Base-by-base conservation (phyloP, 2,329 filamentous ascomycete species). In the Macrophomina tecta region DNA sequence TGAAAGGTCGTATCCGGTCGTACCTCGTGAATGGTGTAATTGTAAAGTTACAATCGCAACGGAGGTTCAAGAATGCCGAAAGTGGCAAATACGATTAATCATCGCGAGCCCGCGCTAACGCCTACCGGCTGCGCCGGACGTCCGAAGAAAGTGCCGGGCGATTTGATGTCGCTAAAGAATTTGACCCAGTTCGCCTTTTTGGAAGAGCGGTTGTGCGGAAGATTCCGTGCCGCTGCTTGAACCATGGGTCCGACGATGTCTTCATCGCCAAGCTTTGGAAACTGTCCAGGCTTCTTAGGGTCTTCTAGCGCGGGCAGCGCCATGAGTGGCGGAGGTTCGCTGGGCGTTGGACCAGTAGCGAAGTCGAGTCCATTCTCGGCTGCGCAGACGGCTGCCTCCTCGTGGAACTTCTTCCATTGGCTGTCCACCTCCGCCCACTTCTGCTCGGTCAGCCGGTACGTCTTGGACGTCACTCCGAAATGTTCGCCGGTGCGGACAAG, bases 191-290 rank as follows among this genome's bases (percentile, higher is more conserved):
- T 74, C 63, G 76, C 76, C 70, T 79, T 79, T 32, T 73, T 74
- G 32, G 74, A 61, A 0, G 68, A 75, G 40, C 73, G 79, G 18
- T 12, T 64, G 46, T 53, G 61, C 67, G 73, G 75, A 45, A 79
- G 79, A 66, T 80, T 78, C 67, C 76, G 73, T 12, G 74, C 70
- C 42, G 76, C 71, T 68, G 79, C 69, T 70, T 81, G 85, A 72
- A 89, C 87, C 94, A 97, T 97, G 6, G 94, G 94, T 1, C 94
- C 94, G 52, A 97, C 93, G 75, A 97, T 96, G 77, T 97, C 94
- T 72, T 94, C 90, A 73, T 97, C 93, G 63, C 93, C 93, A 38
- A 94, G 87, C 72, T 90, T 89, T 30, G 93, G 93, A 73, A 97
- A 97, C 78, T 97, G 97, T 74, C 91, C 90, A 69, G 91, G 85